A percentile compares a stretch with the other conserved stretches of the same genome.
phyloP scores from a whole-genome alignment of 768 basidiomycete species.

The Termitomyces sp. region DNA sequence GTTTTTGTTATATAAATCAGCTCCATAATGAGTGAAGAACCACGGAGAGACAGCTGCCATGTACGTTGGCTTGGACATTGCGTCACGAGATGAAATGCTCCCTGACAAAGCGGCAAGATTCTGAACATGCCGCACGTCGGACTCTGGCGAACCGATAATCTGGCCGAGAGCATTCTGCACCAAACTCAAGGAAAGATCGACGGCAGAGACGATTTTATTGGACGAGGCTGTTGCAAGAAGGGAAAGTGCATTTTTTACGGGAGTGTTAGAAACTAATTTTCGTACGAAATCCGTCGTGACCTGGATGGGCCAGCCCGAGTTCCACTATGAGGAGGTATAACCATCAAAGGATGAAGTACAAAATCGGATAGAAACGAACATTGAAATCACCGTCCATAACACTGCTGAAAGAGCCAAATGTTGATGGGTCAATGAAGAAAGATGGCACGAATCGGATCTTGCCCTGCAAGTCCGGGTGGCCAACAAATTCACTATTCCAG shows the following conservation, averaged over 20 bases:
- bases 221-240: constrained; percentile 16
- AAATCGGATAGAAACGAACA: constrained; percentile 29
- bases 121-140: constrained; percentile 53
- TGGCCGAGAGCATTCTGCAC: constrained; percentile 10
- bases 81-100: constrained; percentile 21
- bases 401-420: constrained; percentile 39
- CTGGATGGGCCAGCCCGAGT: constrained; percentile 74
- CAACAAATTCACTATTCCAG: constrained; percentile 54
- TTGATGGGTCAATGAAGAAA: constrained; percentile 59
- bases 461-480: constrained; percentile 40
- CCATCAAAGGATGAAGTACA: constrained; percentile 10
- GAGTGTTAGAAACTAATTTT: not conserved
- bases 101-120: constrained; percentile 29
- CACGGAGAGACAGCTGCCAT: constrained; percentile 64
- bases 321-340: constrained; percentile 48
- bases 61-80: constrained; percentile 28
- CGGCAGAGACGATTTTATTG: not conserved
- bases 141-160: constrained; percentile 36
- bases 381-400: constrained; percentile 60
- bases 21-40: constrained; percentile 79
- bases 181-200: not conserved
- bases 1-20: constrained; percentile 70
- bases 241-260: constrained; percentile 2
- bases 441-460: constrained; percentile 63
- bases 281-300: constrained; percentile 41